Evolutionary conservation across 192 early-diverging fungal genomes (phyloP).

Genomic region (Thoreauomyces humboldtii): DNA sequence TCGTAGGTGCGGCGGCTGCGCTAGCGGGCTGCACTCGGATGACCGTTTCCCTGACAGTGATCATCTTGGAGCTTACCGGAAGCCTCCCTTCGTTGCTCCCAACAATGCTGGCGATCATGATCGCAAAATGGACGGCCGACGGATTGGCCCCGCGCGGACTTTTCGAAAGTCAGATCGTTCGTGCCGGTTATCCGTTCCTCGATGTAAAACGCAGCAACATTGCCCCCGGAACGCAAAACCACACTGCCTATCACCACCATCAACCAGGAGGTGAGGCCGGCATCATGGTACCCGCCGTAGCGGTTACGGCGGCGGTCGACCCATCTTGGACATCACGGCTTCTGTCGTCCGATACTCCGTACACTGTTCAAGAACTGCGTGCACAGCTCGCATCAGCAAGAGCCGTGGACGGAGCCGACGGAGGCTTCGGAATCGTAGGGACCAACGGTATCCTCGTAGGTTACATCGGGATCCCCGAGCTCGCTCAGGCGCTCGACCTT

Average conservation of each 20-base stretch:
- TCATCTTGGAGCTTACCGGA: slow-evolving; percentile 97
- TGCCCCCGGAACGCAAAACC: background rate
- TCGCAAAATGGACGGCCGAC: slow-evolving; percentile 72
- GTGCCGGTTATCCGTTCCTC: slow-evolving; percentile 52
- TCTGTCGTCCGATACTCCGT: background rate
- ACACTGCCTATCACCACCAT: background rate
- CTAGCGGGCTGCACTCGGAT: slow-evolving; percentile 27
- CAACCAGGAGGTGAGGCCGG: background rate
- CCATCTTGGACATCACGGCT: too few relatives aligned
- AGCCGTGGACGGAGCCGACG: slow-evolving; percentile 57
- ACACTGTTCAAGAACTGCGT: background rate
- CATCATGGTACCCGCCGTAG: background rate
- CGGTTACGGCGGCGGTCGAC: too few relatives aligned
- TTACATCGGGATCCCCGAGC: slow-evolving; percentile 77
- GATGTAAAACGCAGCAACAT: slow-evolving; percentile 27
- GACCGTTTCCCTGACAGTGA: slow-evolving; percentile 69
- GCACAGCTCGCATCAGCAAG: too few relatives aligned
- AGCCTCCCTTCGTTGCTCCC: slow-evolving; percentile 80
- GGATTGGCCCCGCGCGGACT: slow-evolving; percentile 62
- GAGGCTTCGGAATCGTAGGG: slow-evolving; percentile 76
- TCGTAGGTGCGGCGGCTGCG: slow-evolving; percentile 43
- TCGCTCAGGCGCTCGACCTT: slow-evolving; percentile 58
- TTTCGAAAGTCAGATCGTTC: slow-evolving; percentile 55
- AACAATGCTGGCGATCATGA: slow-evolving; percentile 45
- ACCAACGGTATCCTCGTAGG: slow-evolving; percentile 61